Percentiles rank a stretch among this genome's conserved stretches.
Conservation (phyloP, 129 eudicot genomes). For the Flaveria ramosissima region DNA sequence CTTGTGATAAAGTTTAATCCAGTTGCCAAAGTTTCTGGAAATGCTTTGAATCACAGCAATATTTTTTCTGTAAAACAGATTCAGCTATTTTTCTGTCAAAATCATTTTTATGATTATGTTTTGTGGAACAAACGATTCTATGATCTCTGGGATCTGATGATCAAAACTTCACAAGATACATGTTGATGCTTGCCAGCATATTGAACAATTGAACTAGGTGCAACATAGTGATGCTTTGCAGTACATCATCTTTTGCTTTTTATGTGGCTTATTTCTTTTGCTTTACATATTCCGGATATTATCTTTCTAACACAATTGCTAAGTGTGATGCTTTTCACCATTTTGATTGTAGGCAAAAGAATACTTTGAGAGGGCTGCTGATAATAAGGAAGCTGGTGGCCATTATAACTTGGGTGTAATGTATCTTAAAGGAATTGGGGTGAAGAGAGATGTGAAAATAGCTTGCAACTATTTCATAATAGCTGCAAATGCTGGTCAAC, state of each 20-base stretch:
- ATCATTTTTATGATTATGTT: not conserved
- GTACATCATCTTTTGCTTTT: not conserved
- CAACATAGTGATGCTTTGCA: conserved; percentile 10
- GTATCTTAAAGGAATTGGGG: conserved; percentile 92
- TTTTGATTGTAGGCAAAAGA: conserved; percentile 69
- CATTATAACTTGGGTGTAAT: conserved; percentile 91
- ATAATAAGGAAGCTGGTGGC: conserved; percentile 93
- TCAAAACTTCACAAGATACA: conserved; percentile 1
- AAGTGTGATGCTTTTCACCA: not conserved
- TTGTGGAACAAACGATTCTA: not conserved
- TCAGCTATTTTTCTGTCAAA: not conserved
- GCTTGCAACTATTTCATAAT: conserved; percentile 76
- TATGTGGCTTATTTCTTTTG: not conserved
- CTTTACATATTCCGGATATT: not conserved
- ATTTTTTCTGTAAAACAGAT: conserved; percentile 5
- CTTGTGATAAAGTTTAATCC: not conserved
- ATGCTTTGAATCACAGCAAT: conserved; percentile 7
- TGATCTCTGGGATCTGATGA: not conserved
- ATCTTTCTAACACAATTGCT: conserved; percentile 2
- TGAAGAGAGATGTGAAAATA: conserved; percentile 70
- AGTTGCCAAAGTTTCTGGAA: conserved; percentile 2
- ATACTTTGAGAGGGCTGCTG: conserved; percentile 93
- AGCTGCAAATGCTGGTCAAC: conserved; percentile 94
- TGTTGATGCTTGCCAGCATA: conserved; percentile 9
- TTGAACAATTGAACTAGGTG: not conserved